These are phyloP conservation scores for Suillus occidentalis DNA, from an alignment of 768 basidiomycete genomes.

Conservation along the genomic window DNA sequence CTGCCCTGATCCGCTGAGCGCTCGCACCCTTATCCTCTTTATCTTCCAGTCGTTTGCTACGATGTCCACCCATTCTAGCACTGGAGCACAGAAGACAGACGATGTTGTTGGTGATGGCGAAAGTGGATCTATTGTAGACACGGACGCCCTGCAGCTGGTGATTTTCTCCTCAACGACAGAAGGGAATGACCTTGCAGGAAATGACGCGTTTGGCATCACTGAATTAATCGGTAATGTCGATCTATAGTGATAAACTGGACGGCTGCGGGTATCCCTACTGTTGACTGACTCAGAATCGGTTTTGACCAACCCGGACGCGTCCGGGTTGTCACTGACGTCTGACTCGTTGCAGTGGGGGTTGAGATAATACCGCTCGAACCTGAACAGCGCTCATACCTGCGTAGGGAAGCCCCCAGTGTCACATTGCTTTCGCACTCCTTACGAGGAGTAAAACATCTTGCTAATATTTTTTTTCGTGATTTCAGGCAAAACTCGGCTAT, in stretches of 20 bases:
- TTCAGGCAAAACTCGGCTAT: slow-evolving; percentile 73
- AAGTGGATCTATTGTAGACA: slow-evolving; percentile 33
- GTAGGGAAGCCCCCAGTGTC: slow-evolving; percentile 93
- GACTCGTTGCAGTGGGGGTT: slow-evolving; percentile 55
- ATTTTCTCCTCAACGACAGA: slow-evolving; percentile 30
- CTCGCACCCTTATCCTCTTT: not conserved
- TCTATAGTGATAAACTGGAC: slow-evolving; percentile 64
- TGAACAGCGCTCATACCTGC: slow-evolving; percentile 98
- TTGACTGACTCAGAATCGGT: slow-evolving; percentile 24
- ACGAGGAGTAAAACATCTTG: slow-evolving; percentile 38
- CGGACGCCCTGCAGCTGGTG: slow-evolving; percentile 61
- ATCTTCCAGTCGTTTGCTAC: not conserved
- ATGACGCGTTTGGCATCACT: slow-evolving; percentile 31
- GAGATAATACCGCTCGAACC: slow-evolving; percentile 98
- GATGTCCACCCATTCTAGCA: slow-evolving; percentile 25
- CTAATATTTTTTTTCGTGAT: slow-evolving; percentile 46
- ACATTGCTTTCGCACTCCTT: slow-evolving; percentile 41
- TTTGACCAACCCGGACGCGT: slow-evolving; percentile 20
- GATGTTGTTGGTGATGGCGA: slow-evolving; percentile 23
- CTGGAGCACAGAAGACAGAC: slow-evolving; percentile 12
- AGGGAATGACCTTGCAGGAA: slow-evolving; percentile 32
- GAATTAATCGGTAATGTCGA: slow-evolving; percentile 70
- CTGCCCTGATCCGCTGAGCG: not conserved
- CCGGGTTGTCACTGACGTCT: slow-evolving; percentile 14
- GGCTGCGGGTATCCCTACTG: slow-evolving; percentile 87